Percentiles rank a stretch among this genome's conserved stretches.
These are phyloP conservation scores for barley (Hordeum vulgare) DNA, from an alignment of 176 grass and related monocot species.

Conservation along the genomic window MorexV3_pseudomolecules_assembly NC_058521.1:443356428-443356927, in stretches of 20 bases:
- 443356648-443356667: background rate
- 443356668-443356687: background rate
- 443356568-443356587: background rate
- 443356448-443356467: too few species aligned
- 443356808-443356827: slow-evolving; percentile 81
- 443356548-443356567: background rate
- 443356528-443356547: background rate
- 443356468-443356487: too few species aligned
- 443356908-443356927: background rate
- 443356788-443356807: slow-evolving; percentile 70
- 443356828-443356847: slow-evolving; percentile 47
- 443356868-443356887: background rate
- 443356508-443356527: background rate
- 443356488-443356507: background rate
- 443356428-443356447: too few species aligned
- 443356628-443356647: background rate
- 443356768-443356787: slow-evolving; percentile 62
- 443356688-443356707: background rate
- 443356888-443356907: background rate
- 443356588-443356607: background rate
- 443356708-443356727: background rate
- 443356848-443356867: background rate
- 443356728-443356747: slow-evolving; percentile 47
- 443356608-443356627: background rate
- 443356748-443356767: slow-evolving; percentile 94